A percentile compares a stretch with the other conserved stretches of the same genome.
phyloP scores from a whole-genome alignment of 2,329 filamentous ascomycete genomes.

The Lachnellula occidentalis region DNA sequence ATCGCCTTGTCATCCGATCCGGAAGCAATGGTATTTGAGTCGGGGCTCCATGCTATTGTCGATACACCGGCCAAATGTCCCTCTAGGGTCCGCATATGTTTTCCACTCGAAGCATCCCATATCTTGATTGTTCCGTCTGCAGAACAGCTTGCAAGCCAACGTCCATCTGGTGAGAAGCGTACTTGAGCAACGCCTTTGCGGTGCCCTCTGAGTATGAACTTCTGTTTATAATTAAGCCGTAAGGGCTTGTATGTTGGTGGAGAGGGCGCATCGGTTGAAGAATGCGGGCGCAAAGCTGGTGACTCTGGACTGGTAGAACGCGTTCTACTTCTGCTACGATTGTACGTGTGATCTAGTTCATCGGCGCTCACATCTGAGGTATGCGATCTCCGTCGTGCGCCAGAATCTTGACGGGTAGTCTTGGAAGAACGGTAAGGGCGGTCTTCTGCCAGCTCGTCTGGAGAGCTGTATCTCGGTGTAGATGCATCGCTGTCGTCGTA shows the following conservation, averaged over 20 bases:
- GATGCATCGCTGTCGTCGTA: constrained; percentile 37
- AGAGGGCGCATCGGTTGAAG: constrained; percentile 16
- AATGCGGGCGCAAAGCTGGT: constrained; percentile 21
- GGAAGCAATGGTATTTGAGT: constrained; percentile 79
- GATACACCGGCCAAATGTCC: constrained; percentile 91
- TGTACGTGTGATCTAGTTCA: constrained; percentile 26
- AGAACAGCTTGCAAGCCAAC: constrained; percentile 83
- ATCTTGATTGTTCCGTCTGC: constrained; percentile 89
- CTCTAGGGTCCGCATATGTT: constrained; percentile 80
- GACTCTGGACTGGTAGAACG: constrained; percentile 22
- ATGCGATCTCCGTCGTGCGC: constrained; percentile 19
- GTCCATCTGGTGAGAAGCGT: constrained; percentile 84
- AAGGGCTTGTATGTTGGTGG: constrained; percentile 22
- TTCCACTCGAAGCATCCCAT: constrained; percentile 76
- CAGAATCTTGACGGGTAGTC: constrained; percentile 19
- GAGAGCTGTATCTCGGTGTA: constrained; percentile 39
- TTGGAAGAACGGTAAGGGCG: constrained; percentile 32
- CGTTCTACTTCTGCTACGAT: constrained; percentile 17
- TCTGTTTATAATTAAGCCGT: constrained; percentile 42
- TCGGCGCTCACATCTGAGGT: constrained; percentile 26
- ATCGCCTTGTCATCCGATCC: constrained; percentile 97
- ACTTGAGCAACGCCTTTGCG: constrained; percentile 74
- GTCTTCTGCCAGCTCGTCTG: constrained; percentile 38
- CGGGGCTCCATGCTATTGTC: constrained; percentile 89
- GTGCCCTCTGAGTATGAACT: constrained; percentile 72